phyloP scores from a whole-genome alignment of 176 grass and related monocot species.

The Zoysia pacifica region DNA sequence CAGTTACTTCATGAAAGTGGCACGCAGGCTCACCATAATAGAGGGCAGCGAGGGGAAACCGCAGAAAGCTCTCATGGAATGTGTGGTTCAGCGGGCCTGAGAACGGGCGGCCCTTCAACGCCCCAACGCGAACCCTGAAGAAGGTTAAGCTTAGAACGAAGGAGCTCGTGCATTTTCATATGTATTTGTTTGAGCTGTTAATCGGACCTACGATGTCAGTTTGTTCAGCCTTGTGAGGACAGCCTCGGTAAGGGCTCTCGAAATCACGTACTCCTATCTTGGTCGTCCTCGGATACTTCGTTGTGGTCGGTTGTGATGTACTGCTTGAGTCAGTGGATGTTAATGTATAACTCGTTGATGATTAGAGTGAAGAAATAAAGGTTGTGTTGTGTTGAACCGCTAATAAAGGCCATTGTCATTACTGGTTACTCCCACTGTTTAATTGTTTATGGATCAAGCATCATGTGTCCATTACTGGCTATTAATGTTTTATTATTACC shows the following conservation, averaged over 20 bases:
- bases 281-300: neutral
- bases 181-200: constrained; percentile 34
- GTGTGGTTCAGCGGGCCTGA: constrained; percentile 48
- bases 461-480: too few species aligned
- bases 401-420: neutral
- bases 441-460: neutral
- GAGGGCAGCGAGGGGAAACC: constrained; percentile 34
- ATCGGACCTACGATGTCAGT: neutral
- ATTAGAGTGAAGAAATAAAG: constrained; percentile 43
- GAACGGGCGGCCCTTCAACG: neutral
- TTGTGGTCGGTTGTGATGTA: constrained; percentile 21
- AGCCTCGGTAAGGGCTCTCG: neutral
- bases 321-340: neutral
- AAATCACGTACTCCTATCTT: neutral
- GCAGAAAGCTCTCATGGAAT: constrained; percentile 43
- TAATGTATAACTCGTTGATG: neutral
- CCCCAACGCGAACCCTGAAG: neutral
- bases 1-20: constrained; percentile 76
- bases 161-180: neutral
- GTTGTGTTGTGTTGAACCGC: neutral
- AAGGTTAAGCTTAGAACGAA: constrained; percentile 26
- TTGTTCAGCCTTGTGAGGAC: constrained; percentile 18
- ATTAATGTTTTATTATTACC: too few species aligned
- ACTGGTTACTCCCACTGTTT: neutral
- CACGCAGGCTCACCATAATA: constrained; percentile 71